Evolutionary conservation across 2,329 filamentous ascomycete species (phyloP).

Genomic region (Thermomyces lanuginosus): DNA sequence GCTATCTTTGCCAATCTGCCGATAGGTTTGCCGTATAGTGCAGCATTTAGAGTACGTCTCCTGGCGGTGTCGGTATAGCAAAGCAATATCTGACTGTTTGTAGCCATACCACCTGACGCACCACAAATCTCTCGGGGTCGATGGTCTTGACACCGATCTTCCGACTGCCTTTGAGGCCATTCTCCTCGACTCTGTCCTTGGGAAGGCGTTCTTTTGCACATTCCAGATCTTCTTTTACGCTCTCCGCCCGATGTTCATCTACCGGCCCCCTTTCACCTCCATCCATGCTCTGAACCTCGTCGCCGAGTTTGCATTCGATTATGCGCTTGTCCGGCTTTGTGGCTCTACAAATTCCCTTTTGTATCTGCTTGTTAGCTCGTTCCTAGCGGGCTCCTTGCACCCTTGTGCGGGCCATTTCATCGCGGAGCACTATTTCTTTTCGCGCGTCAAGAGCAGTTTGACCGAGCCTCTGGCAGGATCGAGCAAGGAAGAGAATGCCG

Average conservation of each 20-base stretch:
- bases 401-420: conserved; percentile 96
- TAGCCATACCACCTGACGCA: conserved; percentile 94
- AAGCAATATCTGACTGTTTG: neutral
- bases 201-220: conserved; percentile 97
- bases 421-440: conserved; percentile 79
- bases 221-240: conserved; percentile 99
- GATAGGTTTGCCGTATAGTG: conserved; percentile 90
- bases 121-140: conserved; percentile 94
- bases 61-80: neutral
- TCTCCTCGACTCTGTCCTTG: conserved; percentile 79
- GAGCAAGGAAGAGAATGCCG: conserved; percentile 14
- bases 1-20: conserved; percentile 91
- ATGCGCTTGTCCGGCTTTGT: conserved; percentile 43
- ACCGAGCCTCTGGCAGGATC: conserved; percentile 38
- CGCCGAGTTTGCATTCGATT: conserved; percentile 65
- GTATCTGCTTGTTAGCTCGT: conserved; percentile 78
- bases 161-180: conserved; percentile 82
- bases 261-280: conserved; percentile 70
- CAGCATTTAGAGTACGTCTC: conserved; percentile 63
- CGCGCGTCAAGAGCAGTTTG: conserved; percentile 19
- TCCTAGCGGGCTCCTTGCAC: conserved; percentile 85
- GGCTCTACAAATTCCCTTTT: conserved; percentile 44
- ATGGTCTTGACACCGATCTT: conserved; percentile 89
- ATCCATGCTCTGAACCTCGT: conserved; percentile 71
- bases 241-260: conserved; percentile 84